Base-by-base conservation (phyloP, 1,139 yeast genomes). In the Pichia sp. region DNA sequence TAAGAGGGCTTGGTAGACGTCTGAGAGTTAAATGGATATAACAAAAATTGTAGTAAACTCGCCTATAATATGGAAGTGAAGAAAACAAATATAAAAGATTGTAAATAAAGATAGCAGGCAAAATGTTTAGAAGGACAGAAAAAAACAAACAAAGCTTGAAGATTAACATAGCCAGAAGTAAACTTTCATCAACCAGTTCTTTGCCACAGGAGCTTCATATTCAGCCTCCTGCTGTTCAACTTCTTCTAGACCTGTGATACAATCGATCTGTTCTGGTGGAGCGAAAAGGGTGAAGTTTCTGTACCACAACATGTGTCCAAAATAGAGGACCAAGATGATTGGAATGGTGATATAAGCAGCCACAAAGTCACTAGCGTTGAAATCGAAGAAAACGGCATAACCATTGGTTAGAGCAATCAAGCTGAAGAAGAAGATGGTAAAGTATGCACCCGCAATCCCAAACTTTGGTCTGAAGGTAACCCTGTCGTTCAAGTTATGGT, bases 291-390 rank as follows among this genome's bases (percentile, higher is more conserved):
- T 62, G 50, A 38, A 65, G 46, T 64, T 71, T 20, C 74, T 77
- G 6, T 68, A 63, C 58, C 66, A 69, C 43, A 74, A 66, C 51
- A 59, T 57, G 47, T 65, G 69, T 24, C 64, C 83, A 31, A 73
- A 55, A 63, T 78, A 83, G 38, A 82, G 72, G 5, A 70, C 69
- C 1, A 78, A 30, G 50, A 83, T 76, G 45, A 82, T 73, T 29
- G 87, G 87, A 53, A 83, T 65, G 1, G 87, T 81, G 60, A 83
- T 73, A 68, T 84, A 84, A 12, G 87, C 82, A 29, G 87, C 86
- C 55, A 83, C 69, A 61, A 84, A 83, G 65, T 65, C 67, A 30
- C 75, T 63, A n/a, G 77, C 80, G 51, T 69, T 73, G 60, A 77
- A 63, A 53, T 68, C 71, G 59, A 73, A 79, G 73, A 80, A 80